Percentiles rank a stretch among this genome's conserved stretches.
Evolutionary conservation across 371 early-diverging fungal genomes (phyloP).

Genomic region (Mucor sp.): DNA sequence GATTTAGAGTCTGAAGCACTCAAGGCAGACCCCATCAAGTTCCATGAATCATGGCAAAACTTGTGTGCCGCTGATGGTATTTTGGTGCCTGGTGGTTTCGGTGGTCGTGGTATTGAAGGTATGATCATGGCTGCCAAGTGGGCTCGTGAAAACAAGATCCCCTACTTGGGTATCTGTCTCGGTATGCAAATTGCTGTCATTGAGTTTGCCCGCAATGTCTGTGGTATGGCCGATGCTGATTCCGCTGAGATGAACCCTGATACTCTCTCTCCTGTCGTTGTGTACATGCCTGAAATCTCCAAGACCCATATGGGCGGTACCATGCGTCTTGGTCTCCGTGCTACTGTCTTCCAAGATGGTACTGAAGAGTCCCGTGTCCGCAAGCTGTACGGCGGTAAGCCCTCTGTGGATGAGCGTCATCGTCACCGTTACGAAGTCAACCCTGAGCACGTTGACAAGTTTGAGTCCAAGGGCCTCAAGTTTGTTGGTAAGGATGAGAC

Average conservation of each 20-base stretch:
- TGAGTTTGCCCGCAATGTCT: conserved; percentile 97
- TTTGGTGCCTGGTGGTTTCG: conserved; percentile 99
- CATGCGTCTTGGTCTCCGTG: conserved; percentile 93
- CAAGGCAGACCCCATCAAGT: conserved; percentile 81
- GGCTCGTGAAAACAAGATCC: conserved; percentile 97
- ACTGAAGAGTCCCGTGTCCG: conserved; percentile 61
- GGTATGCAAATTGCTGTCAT: conserved; percentile 99
- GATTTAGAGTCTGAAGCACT: conserved; percentile 81
- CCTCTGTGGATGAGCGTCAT: conserved; percentile 89
- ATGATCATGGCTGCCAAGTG: conserved; percentile 95
- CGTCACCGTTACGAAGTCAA: conserved; percentile 99
- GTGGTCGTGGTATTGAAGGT: conserved; percentile 96
- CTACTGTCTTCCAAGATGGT: conserved; percentile 79
- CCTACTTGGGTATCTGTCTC: conserved; percentile 98
- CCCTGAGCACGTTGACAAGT: conserved; percentile 71
- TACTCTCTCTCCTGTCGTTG: conserved; percentile 75
- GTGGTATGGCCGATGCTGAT: conserved; percentile 80
- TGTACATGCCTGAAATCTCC: conserved; percentile 97
- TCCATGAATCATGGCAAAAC: conserved; percentile 91
- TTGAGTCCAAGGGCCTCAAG: conserved; percentile 87
- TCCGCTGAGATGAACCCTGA: conserved; percentile 86
- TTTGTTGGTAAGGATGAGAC: conserved; percentile 95
- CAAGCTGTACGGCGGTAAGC: conserved; percentile 71
- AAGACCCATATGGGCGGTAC: conserved; percentile 94
- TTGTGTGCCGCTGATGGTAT: conserved; percentile 93